Conservation (phyloP, 2,329 filamentous ascomycete species). For the Colletotrichum ledebouriae region DNA sequence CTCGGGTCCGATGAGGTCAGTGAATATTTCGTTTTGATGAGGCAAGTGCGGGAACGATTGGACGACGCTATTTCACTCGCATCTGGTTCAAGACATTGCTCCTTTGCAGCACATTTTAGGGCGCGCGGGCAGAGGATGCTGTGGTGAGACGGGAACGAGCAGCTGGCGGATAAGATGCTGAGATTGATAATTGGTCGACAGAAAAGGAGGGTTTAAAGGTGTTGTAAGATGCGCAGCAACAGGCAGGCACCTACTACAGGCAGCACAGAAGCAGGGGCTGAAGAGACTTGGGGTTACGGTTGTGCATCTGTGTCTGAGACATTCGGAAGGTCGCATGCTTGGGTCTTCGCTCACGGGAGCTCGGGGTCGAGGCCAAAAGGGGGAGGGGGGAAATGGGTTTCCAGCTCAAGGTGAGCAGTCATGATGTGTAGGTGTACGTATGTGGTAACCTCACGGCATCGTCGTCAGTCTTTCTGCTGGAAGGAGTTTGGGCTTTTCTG, state of each 20-base stretch:
- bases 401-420: background rate
- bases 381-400: background rate
- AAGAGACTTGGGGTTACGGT: background rate
- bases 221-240: constrained; percentile 3
- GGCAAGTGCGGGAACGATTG: too few species aligned
- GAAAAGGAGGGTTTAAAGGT: background rate
- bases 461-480: too few species aligned
- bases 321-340: constrained; percentile 34
- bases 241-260: background rate
- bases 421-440: background rate
- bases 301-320: constrained; percentile 35
- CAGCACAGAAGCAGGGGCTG: background rate
- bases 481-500: too few species aligned
- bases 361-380: background rate
- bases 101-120: too few species aligned
- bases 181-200: background rate
- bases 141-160: constrained; percentile 12
- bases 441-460: background rate
- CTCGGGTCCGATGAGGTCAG: constrained; percentile 10
- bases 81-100: background rate
- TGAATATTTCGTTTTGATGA: too few species aligned
- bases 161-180: constrained; percentile 2
- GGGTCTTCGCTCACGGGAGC: constrained; percentile 36
- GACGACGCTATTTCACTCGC: too few species aligned
- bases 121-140: background rate